These are phyloP conservation scores for Passiflora organensis DNA, from an alignment of 345 rosid species.

Conservation along the genomic window DNA sequence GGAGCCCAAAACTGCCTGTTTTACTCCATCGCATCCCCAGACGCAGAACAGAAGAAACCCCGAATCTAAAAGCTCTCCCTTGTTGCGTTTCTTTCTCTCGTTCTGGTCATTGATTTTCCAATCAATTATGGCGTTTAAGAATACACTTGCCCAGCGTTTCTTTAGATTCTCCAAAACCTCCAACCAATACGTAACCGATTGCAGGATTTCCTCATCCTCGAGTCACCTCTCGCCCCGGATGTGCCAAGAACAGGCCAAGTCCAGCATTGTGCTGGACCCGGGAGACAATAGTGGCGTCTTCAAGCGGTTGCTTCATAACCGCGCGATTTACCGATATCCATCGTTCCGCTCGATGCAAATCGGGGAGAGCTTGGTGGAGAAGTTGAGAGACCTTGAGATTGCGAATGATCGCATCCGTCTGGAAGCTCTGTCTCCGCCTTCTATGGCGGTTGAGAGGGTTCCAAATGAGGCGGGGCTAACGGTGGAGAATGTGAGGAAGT, in stretches of 20 bases:
- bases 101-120: too few species aligned
- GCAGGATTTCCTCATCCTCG: slow-evolving; percentile 33
- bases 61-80: background rate
- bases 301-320: slow-evolving; percentile 65
- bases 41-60: too few species aligned
- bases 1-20: too few species aligned
- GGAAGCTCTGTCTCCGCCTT: slow-evolving; percentile 46
- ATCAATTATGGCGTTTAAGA: slow-evolving; percentile 57
- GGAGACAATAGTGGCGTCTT: slow-evolving; percentile 56
- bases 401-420: slow-evolving; percentile 50
- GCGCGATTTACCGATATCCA: slow-evolving; percentile 38
- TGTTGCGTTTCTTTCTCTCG: background rate
- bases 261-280: slow-evolving; percentile 48
- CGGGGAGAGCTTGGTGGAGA: slow-evolving; percentile 51
- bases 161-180: slow-evolving; percentile 51
- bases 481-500: slow-evolving; percentile 61
- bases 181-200: slow-evolving; percentile 30
- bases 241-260: slow-evolving; percentile 21
- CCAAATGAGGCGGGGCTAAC: slow-evolving; percentile 26
- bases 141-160: slow-evolving; percentile 53
- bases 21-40: too few species aligned
- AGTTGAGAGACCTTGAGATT: slow-evolving; percentile 42
- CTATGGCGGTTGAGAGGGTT: slow-evolving; percentile 22
- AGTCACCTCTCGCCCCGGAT: slow-evolving; percentile 22
- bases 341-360: slow-evolving; percentile 26